phyloP scores from a whole-genome alignment of 352 stramenopile genomes.

The Globisporangium abappressorium region DNA sequence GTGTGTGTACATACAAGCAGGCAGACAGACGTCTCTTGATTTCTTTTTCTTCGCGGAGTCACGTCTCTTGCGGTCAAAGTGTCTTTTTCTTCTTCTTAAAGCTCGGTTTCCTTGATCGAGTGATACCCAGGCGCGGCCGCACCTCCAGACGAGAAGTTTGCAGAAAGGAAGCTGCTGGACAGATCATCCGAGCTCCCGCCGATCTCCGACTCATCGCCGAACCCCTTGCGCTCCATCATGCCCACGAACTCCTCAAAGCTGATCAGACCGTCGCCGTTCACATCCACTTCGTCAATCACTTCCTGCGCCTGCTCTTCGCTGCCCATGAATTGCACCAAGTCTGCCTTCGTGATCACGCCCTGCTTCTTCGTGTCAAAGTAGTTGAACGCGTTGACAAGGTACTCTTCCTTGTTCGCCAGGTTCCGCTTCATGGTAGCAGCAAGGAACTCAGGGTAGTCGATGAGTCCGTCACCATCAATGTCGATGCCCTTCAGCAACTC shows the following conservation, averaged over 20 bases:
- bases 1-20: constrained; percentile 7
- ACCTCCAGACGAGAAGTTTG: constrained; percentile 28
- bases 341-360: constrained; percentile 82
- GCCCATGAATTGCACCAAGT: constrained; percentile 91
- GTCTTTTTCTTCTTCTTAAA: constrained; percentile 33
- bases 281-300: constrained; percentile 91
- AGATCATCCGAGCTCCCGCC: constrained; percentile 58
- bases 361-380: constrained; percentile 89
- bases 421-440: constrained; percentile 91
- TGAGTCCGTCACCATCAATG: constrained; percentile 84
- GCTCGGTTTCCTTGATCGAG: constrained; percentile 73
- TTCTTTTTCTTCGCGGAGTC: constrained; percentile 11
- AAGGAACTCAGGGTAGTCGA: constrained; percentile 91
- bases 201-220: constrained; percentile 67
- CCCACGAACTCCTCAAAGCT: constrained; percentile 92
- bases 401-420: constrained; percentile 82
- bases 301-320: constrained; percentile 90
- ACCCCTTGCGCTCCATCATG: constrained; percentile 89
- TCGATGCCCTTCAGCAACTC: constrained; percentile 88
- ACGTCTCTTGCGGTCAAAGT: neutral
- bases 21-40: constrained; percentile 7
- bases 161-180: constrained; percentile 47
- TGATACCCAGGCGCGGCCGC: constrained; percentile 18
- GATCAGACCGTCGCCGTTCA: constrained; percentile 89
- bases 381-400: constrained; percentile 89